These are phyloP conservation scores for Globisporangium cystogenes DNA, from an alignment of 352 stramenopile genomes.

Conservation along the genomic window DNA sequence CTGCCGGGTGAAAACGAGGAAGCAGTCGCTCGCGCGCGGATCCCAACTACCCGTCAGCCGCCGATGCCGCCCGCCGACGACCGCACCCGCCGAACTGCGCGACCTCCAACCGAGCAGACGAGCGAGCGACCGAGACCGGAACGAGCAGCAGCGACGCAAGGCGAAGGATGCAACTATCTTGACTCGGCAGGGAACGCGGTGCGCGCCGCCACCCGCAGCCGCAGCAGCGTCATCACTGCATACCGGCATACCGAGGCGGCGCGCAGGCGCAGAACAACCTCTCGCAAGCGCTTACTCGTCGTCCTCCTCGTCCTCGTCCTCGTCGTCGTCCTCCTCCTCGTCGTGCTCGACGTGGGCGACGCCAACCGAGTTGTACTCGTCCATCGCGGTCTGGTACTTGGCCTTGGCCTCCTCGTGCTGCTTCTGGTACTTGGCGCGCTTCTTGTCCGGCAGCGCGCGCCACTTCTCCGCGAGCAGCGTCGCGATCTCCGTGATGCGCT, in stretches of 20 bases:
- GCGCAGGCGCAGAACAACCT: background rate
- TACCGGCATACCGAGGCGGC: no score
- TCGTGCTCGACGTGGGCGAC: conserved; percentile 24
- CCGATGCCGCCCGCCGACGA: no score
- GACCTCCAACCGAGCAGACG: no score
- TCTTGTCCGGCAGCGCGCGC: conserved; percentile 89
- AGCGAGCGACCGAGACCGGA: background rate
- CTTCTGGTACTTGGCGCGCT: conserved; percentile 89
- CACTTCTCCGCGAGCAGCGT: conserved; percentile 76
- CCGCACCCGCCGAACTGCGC: no score
- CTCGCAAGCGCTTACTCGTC: conserved; percentile 39
- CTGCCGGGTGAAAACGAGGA: no score
- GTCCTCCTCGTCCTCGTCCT: conserved; percentile 62
- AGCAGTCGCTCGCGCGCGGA: no score
- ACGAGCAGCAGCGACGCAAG: background rate
- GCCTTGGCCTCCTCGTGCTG: conserved; percentile 82
- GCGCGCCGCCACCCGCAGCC: no score
- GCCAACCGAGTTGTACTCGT: conserved; percentile 83
- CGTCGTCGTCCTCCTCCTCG: conserved; percentile 58
- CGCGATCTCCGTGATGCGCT: conserved; percentile 93
- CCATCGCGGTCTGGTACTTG: conserved; percentile 89
- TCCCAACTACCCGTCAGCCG: no score
- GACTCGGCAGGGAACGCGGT: conserved; percentile 3
- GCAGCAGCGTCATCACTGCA: no score
- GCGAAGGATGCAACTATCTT: conserved; percentile 15